Base-by-base conservation (phyloP, 225 moss, liverwort and hornwort species). In the Pseudoscleropodium purum region DNA sequence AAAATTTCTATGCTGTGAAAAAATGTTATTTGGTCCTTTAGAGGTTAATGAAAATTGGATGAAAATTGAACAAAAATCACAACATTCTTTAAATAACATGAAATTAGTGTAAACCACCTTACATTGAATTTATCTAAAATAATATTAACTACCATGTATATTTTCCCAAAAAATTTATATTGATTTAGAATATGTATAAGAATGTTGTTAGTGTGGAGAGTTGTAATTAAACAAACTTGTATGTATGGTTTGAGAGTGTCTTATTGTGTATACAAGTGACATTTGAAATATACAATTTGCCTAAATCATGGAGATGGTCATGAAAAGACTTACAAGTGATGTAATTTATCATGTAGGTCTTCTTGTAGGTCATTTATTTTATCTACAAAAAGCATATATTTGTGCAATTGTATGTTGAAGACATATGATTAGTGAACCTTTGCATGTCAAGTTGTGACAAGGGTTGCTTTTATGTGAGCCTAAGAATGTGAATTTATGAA, bases 41-140 rank as follows among this genome's bases (percentile, higher is more conserved):
- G 54, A 9, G 54, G 18, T 56, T 56, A 56, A 56, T 56, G 54
- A 56, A 56, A 17, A 56, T 56, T 56, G 54, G 54, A 56, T 39
- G n/a, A n/a, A n/a, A n/a, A n/a, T n/a, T n/a, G n/a, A n/a, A n/a
- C n/a, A 2, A 70, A 69, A n/a, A 23, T 69, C 13, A 14, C 1
- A 25, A 14, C 25, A 20, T 39, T 68, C 10, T 69, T 70, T 24
- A 23, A 2, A 70, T 23, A 39, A 12, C 10, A 21, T 11, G 4
- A 23, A 37, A 37, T n/a, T n/a, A n/a, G 1, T 64, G 2, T 68
- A 68, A 12, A 68, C 6, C 2, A 12, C 1, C 1, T 1, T 6
- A 68, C 11, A n/a, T n/a, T 69, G n/a, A 69, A 69, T n/a, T 68
- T 37, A 37, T n/a, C 36, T 37, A 37, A 68, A 8, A 11, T 21